These are phyloP conservation scores for Podospora bellae-mahoneyi DNA, from an alignment of 495 filamentous ascomycete species.

Conservation along the genomic window DNA sequence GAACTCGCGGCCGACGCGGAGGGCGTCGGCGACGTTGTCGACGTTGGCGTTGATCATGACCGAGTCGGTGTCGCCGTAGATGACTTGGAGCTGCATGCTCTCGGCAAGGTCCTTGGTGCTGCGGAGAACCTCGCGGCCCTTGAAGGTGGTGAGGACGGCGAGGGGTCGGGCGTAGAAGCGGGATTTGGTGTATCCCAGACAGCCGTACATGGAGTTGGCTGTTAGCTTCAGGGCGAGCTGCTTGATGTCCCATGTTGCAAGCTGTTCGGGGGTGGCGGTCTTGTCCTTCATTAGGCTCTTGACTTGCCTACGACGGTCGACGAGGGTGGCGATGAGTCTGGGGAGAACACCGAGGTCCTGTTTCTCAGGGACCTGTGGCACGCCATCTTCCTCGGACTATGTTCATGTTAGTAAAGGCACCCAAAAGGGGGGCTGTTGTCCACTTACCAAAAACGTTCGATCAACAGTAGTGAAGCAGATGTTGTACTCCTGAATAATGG, in stretches of 20 bases:
- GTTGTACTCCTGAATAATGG: constrained; percentile 98
- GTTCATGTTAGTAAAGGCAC: constrained; percentile 23
- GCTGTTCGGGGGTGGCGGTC: constrained; percentile 76
- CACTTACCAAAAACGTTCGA: constrained; percentile 56
- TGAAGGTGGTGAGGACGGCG: constrained; percentile 93
- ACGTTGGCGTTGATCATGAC: constrained; percentile 99
- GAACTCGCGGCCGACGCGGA: constrained; percentile 75
- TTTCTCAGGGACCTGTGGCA: constrained; percentile 64
- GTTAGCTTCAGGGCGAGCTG: constrained; percentile 95
- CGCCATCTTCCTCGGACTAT: constrained; percentile 73
- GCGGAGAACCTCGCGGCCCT: constrained; percentile 93
- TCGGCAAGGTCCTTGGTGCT: constrained; percentile 95
- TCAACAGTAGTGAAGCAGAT: constrained; percentile 99
- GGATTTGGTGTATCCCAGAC: constrained; percentile 91
- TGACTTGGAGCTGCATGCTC: constrained; percentile 80
- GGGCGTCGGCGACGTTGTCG: constrained; percentile 84
- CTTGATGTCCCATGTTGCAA: constrained; percentile 96
- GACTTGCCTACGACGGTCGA: constrained; percentile 81
- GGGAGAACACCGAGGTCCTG: constrained; percentile 80
- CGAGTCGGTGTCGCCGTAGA: constrained; percentile 98
- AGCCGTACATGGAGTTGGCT: constrained; percentile 99
- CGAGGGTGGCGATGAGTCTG: constrained; percentile 82
- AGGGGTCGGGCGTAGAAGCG: constrained; percentile 95
- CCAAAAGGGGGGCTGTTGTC: not conserved
- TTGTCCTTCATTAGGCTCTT: constrained; percentile 97